phyloP scores from a whole-genome alignment of 768 basidiomycete species.

The Arthromyces matolae region DNA sequence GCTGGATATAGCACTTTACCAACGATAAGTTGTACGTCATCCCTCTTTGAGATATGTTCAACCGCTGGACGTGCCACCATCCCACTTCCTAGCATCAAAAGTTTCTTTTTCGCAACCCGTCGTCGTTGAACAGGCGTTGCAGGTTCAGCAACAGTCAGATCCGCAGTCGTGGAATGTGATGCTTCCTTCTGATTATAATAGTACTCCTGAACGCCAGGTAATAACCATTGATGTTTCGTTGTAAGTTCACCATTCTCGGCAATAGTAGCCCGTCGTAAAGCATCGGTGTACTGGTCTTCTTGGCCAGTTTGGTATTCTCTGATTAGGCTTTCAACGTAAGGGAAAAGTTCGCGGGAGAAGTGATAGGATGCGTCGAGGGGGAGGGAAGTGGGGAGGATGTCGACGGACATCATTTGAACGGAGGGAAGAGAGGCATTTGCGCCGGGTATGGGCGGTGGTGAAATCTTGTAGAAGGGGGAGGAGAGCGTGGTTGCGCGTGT shows the following conservation, averaged over 20 bases:
- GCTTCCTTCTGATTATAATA: slow-evolving; percentile 1
- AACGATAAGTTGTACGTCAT: slow-evolving; percentile 67
- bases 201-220: slow-evolving; percentile 45
- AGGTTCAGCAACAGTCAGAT: background rate
- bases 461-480: slow-evolving; percentile 61
- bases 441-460: slow-evolving; percentile 35
- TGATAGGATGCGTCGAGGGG: slow-evolving; percentile 77
- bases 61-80: slow-evolving; percentile 93
- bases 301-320: slow-evolving; percentile 31
- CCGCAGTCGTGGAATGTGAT: background rate
- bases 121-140: background rate
- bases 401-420: slow-evolving; percentile 84
- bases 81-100: slow-evolving; percentile 87
- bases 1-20: slow-evolving; percentile 47
- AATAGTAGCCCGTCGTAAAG: slow-evolving; percentile 70
- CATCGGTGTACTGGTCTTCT: slow-evolving; percentile 30
- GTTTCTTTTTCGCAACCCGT: slow-evolving; percentile 46
- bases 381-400: slow-evolving; percentile 85
- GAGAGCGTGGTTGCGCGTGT: slow-evolving; percentile 74
- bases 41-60: slow-evolving; percentile 59
- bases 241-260: slow-evolving; percentile 54
- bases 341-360: slow-evolving; percentile 64
- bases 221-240: slow-evolving; percentile 56
- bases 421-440: slow-evolving; percentile 38
- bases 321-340: slow-evolving; percentile 64